These are phyloP conservation scores for Pythium pyrilobum DNA, from an alignment of 352 stramenopile species.

Conservation along the genomic window DNA sequence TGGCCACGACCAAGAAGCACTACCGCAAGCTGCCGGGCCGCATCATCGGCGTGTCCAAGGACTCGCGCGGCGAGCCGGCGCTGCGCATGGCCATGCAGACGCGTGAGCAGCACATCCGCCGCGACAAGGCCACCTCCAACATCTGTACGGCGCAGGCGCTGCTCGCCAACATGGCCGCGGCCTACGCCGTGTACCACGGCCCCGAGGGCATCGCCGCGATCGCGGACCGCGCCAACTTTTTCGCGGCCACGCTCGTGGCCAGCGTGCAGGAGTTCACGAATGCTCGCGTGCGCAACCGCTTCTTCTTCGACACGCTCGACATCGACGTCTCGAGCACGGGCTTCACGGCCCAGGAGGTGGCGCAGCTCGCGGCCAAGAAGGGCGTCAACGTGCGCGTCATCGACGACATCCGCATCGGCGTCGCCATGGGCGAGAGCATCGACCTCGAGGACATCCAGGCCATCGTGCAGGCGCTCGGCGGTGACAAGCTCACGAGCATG, in stretches of 20 bases:
- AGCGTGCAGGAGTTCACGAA: slow-evolving; percentile 86
- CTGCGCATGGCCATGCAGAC: slow-evolving; percentile 99
- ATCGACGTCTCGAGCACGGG: slow-evolving; percentile 85
- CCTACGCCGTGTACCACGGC: slow-evolving; percentile 99
- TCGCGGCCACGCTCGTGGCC: slow-evolving; percentile 84
- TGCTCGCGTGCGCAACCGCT: slow-evolving; percentile 45
- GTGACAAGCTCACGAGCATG: slow-evolving; percentile 21
- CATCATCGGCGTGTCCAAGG: slow-evolving; percentile 98
- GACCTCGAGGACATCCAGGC: slow-evolving; percentile 86
- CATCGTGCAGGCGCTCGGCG: slow-evolving; percentile 83
- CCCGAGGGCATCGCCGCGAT: slow-evolving; percentile 95
- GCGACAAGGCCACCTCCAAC: slow-evolving; percentile 99
- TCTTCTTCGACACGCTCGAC: slow-evolving; percentile 98
- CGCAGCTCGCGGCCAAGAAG: slow-evolving; percentile 47
- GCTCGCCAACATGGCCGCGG: slow-evolving; percentile 98
- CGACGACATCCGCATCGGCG: slow-evolving; percentile 81
- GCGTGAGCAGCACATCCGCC: slow-evolving; percentile 97
- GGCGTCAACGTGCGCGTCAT: slow-evolving; percentile 89
- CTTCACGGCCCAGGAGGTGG: slow-evolving; percentile 73
- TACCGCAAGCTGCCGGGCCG: slow-evolving; percentile 96
- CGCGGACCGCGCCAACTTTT: slow-evolving; percentile 90
- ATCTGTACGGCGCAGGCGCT: slow-evolving; percentile 99
- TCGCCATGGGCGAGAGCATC: slow-evolving; percentile 97
- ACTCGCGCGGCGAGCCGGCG: slow-evolving; percentile 92
- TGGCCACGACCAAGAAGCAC: slow-evolving; percentile 95